Conservation (phyloP, 169 alveolate species). For the Plasmodium adleri region DNA sequence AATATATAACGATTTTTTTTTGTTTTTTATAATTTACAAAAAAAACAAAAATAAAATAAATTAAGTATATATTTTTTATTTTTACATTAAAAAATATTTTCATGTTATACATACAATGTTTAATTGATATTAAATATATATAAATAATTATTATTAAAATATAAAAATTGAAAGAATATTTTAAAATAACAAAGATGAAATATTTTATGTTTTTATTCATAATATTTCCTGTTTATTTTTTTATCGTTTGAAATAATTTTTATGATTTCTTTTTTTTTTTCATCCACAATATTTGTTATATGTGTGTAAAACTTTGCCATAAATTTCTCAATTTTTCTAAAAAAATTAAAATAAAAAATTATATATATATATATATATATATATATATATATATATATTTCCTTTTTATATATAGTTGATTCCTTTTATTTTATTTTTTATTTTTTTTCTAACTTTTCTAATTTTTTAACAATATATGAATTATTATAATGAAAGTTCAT, state of each 20-base stretch:
- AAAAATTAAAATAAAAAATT: background rate
- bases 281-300: conserved; percentile 31
- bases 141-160: too few relatives aligned
- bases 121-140: too few relatives aligned
- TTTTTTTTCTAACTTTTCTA: conserved; percentile 30
- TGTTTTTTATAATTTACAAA: too few relatives aligned
- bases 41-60: too few relatives aligned
- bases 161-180: too few relatives aligned
- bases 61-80: too few relatives aligned
- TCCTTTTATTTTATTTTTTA: background rate
- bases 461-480: conserved; percentile 47
- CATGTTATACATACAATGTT: too few relatives aligned
- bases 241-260: conserved; percentile 67
- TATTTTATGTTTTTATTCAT: conserved; percentile 12
- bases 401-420: background rate
- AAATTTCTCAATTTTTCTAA: conserved; percentile 56
- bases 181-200: too few relatives aligned
- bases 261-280: conserved; percentile 41
- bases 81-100: too few relatives aligned
- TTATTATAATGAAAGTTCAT: conserved; percentile 34
- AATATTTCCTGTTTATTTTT: conserved; percentile 35
- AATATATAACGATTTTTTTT: too few relatives aligned
- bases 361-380: background rate
- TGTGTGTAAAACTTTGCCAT: conserved; percentile 22
- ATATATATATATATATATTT: background rate